Percentiles rank a stretch among this genome's conserved stretches.
Evolutionary conservation across 1,284 basidiomycete genomes (phyloP).

Genomic region (Papiliotrema flavescens): DNA sequence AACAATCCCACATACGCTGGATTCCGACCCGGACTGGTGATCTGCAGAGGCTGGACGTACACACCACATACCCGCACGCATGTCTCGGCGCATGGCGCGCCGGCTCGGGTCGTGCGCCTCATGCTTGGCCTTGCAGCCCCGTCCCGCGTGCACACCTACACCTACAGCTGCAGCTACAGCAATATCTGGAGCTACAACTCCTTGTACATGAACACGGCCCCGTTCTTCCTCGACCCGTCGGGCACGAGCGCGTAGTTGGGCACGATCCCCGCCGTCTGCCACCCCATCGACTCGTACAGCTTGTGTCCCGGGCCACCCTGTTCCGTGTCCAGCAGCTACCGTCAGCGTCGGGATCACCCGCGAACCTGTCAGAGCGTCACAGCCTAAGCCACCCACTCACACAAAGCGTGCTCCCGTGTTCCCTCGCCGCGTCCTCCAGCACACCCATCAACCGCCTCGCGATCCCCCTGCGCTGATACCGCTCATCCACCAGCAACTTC

Average conservation of each 20-base stretch:
- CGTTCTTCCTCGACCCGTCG: slow-evolving; percentile 6
- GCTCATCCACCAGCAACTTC: slow-evolving; percentile 15
- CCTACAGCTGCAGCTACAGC: no score
- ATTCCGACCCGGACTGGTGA: no score
- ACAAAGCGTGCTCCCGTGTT: slow-evolving; percentile 9
- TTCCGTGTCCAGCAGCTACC: slow-evolving; percentile 11
- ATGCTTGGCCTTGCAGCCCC: neutral
- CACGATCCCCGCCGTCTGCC: slow-evolving; percentile 4
- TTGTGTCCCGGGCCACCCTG: slow-evolving; percentile 6
- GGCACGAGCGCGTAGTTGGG: slow-evolving; percentile 11
- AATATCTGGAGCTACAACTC: slow-evolving; percentile 6
- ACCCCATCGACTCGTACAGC: slow-evolving; percentile 6
- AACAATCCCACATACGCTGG: no score
- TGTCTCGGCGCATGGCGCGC: neutral
- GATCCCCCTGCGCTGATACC: slow-evolving; percentile 5
- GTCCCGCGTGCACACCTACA: no score
- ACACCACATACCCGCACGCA: no score
- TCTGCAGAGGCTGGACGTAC: no score
- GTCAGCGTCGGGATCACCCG: neutral
- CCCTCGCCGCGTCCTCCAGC: slow-evolving; percentile 5
- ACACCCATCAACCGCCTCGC: slow-evolving; percentile 4
- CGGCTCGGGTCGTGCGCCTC: neutral
- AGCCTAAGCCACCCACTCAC: no score
- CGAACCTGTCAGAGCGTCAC: no score
- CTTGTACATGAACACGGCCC: slow-evolving; percentile 12